Base-by-base conservation (phyloP, 2,329 filamentous ascomycete species). In the Arthrobotrys conoides region DNA sequence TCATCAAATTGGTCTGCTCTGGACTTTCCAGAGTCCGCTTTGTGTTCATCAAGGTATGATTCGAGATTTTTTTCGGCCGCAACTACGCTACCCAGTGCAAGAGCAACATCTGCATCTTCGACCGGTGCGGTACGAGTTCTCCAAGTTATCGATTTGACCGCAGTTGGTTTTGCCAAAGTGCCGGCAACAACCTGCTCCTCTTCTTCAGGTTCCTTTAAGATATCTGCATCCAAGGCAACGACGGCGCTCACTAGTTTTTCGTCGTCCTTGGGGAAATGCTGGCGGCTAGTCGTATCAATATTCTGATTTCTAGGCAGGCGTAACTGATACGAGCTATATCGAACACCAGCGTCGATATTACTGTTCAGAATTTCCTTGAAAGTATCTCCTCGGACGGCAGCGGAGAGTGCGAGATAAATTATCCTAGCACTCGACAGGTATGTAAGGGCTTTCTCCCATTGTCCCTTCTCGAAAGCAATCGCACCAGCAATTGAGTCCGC, bases 281-380 rank as follows among this genome's bases (percentile, higher is more conserved):
- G 91, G 81, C 91, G 90, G 1, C 93, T 92, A 80, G 98, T 92
- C 6, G 90, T 89, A 0, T 91, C 88, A 61, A 97, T 91, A 1
- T 94, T 91, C 68, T 94, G 89, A 1, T 94, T 97, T 51, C 96
- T 90, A 0, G 95, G 92, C 36, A 97, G 89, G 83, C 95, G 92
- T 83, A 94, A 88, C 84, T 97, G 94, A 84, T 98, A 98, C 18
- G 96, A 94, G 41, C 94, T 94, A 84, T 96, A 98, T 80, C 95
- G 91, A 82, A 99, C 93, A 80, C 94, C 97, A 1, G 94, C 94
- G 83, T 99, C 96, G 79, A 97, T 91, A 3, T 92, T 96, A 82
- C 92, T 91, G 59, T 91, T 90, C 72, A 99, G 86, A 24, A 97
- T 88, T 79, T 98, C 95, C 83, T 92, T 94, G 87, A 93, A 96